Evolutionary conservation across 441 rosid species (phyloP), one percentile per base, ranked within the genome.

Genomic region (Jatropha podagrica): DNA sequence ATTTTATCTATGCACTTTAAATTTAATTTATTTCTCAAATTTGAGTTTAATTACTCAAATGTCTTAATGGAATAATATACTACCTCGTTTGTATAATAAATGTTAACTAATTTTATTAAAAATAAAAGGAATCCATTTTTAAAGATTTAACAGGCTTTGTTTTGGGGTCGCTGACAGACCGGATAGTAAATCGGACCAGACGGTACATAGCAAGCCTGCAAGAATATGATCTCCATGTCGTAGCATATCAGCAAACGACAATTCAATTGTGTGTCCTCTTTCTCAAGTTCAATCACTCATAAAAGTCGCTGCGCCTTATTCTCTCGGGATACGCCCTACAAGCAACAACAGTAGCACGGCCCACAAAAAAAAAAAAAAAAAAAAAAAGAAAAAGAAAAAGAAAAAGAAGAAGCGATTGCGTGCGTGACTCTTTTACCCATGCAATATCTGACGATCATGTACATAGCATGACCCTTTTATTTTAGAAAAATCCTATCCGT

Each of bases 381-480:
- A 20, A 27, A 27, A 27, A 27, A 27, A 27, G 2, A 56, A 2
- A 20, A 54, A 54, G 13, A 48, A 15, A 1, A 48, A 51, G 27
- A 4, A 18, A 15, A 42, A 7, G 41, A 14, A 41, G 55, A 42
- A 32, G 32, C 32, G 32, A 32, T 32, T 14, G 20, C 14, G 18
- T 23, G 67, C 68, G 67, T 60, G 68, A 61, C 41, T 7, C 70
- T 55, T 54, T 54, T 40, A 54, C 26, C 66, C 66, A 42, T 70
- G 73, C 73, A 60, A 74, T 65, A 40, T 26, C 60, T 60, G 54
- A 64, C 48, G 69, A 74, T 82, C 94, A 86, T 85, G 85, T 65
- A 79, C 75, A 84, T 77, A 65, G 85, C 85, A 83, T 87, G 89
- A 84, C 3, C 23, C 69, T 10, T 27, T 66, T 68, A 11, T 61